Evolutionary conservation across 2,329 filamentous ascomycete species (phyloP).

Genomic region (Hymenoscyphus albidus): DNA sequence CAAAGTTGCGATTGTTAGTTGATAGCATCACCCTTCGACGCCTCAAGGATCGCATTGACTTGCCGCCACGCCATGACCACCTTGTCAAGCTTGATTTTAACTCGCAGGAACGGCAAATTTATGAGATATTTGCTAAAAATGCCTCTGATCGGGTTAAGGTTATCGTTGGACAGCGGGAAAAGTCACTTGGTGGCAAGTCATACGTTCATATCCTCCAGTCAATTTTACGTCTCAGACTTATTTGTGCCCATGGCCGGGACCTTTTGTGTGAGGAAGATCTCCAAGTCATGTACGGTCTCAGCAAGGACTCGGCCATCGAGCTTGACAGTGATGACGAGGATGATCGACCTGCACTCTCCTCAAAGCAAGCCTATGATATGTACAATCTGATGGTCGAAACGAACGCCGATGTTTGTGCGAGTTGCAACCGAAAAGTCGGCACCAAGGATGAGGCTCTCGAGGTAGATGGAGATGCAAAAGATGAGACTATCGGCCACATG

Average conservation of each 20-base stretch:
- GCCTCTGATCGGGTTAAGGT: constrained; percentile 76
- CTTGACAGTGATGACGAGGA: constrained; percentile 69
- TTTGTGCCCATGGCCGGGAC: constrained; percentile 93
- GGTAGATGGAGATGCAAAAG: constrained; percentile 50
- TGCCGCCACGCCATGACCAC: constrained; percentile 70
- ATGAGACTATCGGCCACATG: constrained; percentile 71
- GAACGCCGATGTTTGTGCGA: constrained; percentile 68
- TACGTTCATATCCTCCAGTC: constrained; percentile 92
- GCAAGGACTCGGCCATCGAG: constrained; percentile 81
- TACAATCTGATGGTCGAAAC: constrained; percentile 81
- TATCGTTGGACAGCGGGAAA: constrained; percentile 61
- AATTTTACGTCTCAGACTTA: constrained; percentile 81
- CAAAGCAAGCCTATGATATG: constrained; percentile 78
- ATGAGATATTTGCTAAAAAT: constrained; percentile 79
- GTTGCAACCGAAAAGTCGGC: constrained; percentile 64
- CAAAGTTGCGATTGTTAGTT: constrained; percentile 82
- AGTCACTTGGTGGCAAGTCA: constrained; percentile 73
- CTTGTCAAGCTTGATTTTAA: constrained; percentile 73
- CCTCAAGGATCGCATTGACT: constrained; percentile 83
- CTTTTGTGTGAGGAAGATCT: constrained; percentile 82
- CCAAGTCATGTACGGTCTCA: constrained; percentile 73
- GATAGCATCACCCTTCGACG: constrained; percentile 92
- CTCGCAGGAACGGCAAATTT: constrained; percentile 69
- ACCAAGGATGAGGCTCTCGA: constrained; percentile 51
- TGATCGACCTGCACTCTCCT: constrained; percentile 53